phyloP scores from a whole-genome alignment of 345 rosid species.

The Excoecaria agallocha region DNA sequence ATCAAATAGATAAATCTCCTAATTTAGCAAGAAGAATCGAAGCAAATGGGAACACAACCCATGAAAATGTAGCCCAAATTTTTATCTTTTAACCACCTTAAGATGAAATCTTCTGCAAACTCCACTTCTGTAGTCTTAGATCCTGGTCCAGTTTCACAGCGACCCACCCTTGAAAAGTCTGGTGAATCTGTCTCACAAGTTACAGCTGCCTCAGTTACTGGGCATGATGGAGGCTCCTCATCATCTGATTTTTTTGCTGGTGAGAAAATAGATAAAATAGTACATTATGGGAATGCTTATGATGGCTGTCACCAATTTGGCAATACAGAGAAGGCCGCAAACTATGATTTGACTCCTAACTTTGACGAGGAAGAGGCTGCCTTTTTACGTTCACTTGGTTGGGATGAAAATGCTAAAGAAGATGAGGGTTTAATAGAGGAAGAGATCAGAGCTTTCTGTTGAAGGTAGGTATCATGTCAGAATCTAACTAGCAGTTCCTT shows the following conservation, averaged over 20 bases:
- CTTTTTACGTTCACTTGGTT: constrained; percentile 52
- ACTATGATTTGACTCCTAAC: constrained; percentile 8
- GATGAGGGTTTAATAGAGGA: constrained; percentile 58
- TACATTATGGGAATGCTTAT: constrained; percentile 18
- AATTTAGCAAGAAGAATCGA: constrained; percentile 28
- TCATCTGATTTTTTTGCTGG: constrained; percentile 16
- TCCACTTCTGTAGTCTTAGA: constrained; percentile 18
- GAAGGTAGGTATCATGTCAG: constrained; percentile 25
- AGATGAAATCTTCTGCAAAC: constrained; percentile 43
- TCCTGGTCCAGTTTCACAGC: constrained; percentile 16
- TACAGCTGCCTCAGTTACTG: constrained; percentile 16
- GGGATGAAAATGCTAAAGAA: constrained; percentile 55
- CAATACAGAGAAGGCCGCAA: constrained; percentile 28
- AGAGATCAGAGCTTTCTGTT: constrained; percentile 46
- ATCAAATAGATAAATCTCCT: constrained; percentile 58
- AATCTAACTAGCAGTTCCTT: not conserved
- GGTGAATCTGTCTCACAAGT: constrained; percentile 18
- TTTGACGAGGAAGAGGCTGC: constrained; percentile 47
- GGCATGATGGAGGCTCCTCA: constrained; percentile 11
- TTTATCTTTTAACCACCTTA: constrained; percentile 45
- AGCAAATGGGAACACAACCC: constrained; percentile 24
- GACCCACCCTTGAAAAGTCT: constrained; percentile 31
- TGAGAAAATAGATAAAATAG: constrained; percentile 16
- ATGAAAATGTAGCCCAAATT: constrained; percentile 25
- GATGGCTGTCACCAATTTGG: constrained; percentile 16